Evolutionary conservation across 768 basidiomycete genomes (phyloP).

Genomic region (Galerina marginata): DNA sequence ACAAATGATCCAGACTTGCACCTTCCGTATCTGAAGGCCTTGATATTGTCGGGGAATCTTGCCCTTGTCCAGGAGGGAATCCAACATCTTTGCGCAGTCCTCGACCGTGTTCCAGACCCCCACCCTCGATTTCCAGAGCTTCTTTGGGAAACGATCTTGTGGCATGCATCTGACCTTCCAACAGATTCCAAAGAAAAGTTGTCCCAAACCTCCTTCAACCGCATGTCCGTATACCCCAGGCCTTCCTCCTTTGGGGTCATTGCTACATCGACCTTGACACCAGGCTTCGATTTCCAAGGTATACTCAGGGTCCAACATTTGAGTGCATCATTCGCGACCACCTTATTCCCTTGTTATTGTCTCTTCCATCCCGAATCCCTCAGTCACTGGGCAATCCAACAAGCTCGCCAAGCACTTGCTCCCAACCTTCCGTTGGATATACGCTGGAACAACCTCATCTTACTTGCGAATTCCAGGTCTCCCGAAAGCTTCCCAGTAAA

Average conservation of each 20-base stretch:
- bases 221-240: constrained; percentile 18
- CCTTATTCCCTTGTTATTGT: constrained; percentile 31
- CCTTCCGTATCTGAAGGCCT: constrained; percentile 47
- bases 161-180: constrained; percentile 29
- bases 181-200: constrained; percentile 36
- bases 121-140: constrained; percentile 42
- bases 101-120: constrained; percentile 38
- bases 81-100: constrained; percentile 39
- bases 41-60: constrained; percentile 35
- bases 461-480: constrained; percentile 39
- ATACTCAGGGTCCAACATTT: constrained; percentile 19
- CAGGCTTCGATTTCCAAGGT: neutral
- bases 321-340: constrained; percentile 24
- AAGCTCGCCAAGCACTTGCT: constrained; percentile 34
- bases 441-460: constrained; percentile 49
- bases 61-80: constrained; percentile 23
- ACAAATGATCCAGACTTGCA: constrained; percentile 41
- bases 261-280: neutral
- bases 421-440: constrained; percentile 30
- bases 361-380: constrained; percentile 13
- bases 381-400: constrained; percentile 31
- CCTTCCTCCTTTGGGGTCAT: constrained; percentile 7
- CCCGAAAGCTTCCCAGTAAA: constrained; percentile 5
- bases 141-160: constrained; percentile 46
- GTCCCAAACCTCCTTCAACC: constrained; percentile 39